These are phyloP conservation scores for Coniosporium tulheliwenetii DNA, from an alignment of 2,329 filamentous ascomycete genomes.

Conservation along the genomic window DNA sequence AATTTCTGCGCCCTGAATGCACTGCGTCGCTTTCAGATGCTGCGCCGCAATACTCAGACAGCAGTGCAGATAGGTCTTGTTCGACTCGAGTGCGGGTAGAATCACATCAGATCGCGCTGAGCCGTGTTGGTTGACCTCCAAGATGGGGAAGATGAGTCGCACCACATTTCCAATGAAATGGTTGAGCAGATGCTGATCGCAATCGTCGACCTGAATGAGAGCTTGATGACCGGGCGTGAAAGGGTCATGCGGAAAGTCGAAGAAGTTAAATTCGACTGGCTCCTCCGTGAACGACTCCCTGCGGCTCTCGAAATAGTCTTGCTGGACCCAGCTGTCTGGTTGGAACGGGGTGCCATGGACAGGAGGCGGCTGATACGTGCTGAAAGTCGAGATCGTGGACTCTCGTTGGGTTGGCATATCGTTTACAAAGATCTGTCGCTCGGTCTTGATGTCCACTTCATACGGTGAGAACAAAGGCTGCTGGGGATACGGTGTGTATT, in stretches of 20 bases:
- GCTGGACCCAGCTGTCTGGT: constrained; percentile 54
- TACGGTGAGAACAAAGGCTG: constrained; percentile 52
- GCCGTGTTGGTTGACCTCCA: constrained; percentile 79
- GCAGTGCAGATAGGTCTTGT: constrained; percentile 89
- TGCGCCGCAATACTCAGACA: constrained; percentile 87
- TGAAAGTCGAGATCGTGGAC: constrained; percentile 83
- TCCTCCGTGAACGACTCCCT: constrained; percentile 48
- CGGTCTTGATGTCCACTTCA: constrained; percentile 91
- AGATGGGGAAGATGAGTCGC: constrained; percentile 78
- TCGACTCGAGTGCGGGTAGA: constrained; percentile 73
- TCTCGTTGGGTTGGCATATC: constrained; percentile 74
- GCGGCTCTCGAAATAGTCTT: constrained; percentile 52
- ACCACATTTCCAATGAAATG: constrained; percentile 84
- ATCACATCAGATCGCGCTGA: constrained; percentile 69
- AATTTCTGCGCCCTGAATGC: constrained; percentile 53
- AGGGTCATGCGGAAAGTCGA: constrained; percentile 61
- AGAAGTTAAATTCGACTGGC: constrained; percentile 57
- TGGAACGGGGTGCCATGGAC: constrained; percentile 47
- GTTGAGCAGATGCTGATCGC: constrained; percentile 71
- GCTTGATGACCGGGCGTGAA: constrained; percentile 49
- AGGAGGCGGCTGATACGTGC: constrained; percentile 71
- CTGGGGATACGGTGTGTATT: constrained; percentile 28
- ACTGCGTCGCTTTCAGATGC: constrained; percentile 69
- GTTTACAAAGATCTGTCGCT: constrained; percentile 85
- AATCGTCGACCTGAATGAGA: constrained; percentile 70